Percentiles rank a stretch among this genome's conserved stretches.
phyloP scores from a whole-genome alignment of 1,284 basidiomycete genomes.

The Sanghuangporus weigelae region DNA sequence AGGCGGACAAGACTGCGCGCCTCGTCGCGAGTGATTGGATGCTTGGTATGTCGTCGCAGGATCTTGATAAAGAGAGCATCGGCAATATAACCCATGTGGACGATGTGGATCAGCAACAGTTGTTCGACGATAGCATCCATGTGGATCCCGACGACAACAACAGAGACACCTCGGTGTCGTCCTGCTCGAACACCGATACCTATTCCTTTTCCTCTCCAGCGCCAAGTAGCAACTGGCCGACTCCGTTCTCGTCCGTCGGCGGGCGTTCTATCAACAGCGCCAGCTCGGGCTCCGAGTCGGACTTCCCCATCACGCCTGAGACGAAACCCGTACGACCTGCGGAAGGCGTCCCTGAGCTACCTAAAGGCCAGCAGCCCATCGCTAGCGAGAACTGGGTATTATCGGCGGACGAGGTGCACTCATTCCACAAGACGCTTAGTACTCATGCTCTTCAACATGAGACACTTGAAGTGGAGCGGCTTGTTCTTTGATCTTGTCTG shows the following conservation, averaged over 20 bases:
- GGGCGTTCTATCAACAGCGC: not conserved
- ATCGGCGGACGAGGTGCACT: not conserved
- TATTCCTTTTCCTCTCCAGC: not conserved
- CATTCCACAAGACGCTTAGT: not conserved
- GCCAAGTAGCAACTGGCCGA: not conserved
- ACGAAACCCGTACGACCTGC: constrained; percentile 6
- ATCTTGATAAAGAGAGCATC: not conserved
- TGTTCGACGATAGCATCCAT: constrained; percentile 1
- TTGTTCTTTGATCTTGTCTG: not conserved
- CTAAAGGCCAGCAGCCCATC: not conserved
- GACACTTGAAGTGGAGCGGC: not conserved
- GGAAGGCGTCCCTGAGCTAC: constrained; percentile 16
- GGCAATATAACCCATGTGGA: not conserved
- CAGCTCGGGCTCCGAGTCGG: not conserved
- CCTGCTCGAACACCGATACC: no score
- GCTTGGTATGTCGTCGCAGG: not conserved
- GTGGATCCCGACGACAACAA: not conserved
- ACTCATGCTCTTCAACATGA: not conserved
- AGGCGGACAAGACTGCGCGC: constrained; percentile 6
- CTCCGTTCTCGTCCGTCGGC: not conserved
- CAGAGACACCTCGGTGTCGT: not conserved
- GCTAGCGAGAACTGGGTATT: not conserved
- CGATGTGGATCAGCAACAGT: not conserved
- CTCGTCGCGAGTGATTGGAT: constrained; percentile 13
- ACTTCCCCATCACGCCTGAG: constrained; percentile 22